Percentiles rank a stretch among this genome's conserved stretches.
These are phyloP conservation scores for Schoenoplectus triqueter DNA, from an alignment of 202 grass and related monocot genomes.

Conservation along the genomic window DNA sequence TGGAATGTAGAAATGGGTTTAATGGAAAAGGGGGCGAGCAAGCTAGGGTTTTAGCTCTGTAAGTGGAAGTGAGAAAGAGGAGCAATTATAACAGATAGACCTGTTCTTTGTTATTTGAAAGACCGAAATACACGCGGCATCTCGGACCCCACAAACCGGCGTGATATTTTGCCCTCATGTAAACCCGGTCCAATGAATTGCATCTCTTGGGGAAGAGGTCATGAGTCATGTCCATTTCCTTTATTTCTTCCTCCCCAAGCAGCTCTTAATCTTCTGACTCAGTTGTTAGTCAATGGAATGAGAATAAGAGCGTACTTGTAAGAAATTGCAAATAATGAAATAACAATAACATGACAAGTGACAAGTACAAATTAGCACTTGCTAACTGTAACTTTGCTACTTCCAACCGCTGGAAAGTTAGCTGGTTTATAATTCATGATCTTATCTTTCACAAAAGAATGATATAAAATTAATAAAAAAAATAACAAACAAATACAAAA, in stretches of 20 bases:
- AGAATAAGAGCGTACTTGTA: too few relatives aligned
- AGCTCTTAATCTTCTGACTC: too few relatives aligned
- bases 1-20: neutral
- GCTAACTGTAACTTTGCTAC: too few relatives aligned
- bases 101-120: conserved; percentile 36
- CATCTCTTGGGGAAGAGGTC: conserved; percentile 25
- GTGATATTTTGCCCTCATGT: neutral
- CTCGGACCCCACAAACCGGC: neutral
- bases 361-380: too few relatives aligned
- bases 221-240: neutral
- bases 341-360: too few relatives aligned
- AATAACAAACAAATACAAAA: too few relatives aligned
- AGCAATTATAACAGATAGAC: neutral
- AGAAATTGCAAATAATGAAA: too few relatives aligned
- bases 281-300: too few relatives aligned
- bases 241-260: conserved; percentile 30
- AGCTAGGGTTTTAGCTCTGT: conserved; percentile 34
- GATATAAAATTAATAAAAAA: too few relatives aligned
- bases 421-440: too few relatives aligned
- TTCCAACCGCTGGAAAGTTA: too few relatives aligned
- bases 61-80: neutral
- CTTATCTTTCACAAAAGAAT: too few relatives aligned
- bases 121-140: neutral
- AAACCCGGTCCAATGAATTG: conserved; percentile 17
- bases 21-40: neutral